phyloP scores from a whole-genome alignment of 495 filamentous ascomycete genomes.

The Penicillium canariense region DNA sequence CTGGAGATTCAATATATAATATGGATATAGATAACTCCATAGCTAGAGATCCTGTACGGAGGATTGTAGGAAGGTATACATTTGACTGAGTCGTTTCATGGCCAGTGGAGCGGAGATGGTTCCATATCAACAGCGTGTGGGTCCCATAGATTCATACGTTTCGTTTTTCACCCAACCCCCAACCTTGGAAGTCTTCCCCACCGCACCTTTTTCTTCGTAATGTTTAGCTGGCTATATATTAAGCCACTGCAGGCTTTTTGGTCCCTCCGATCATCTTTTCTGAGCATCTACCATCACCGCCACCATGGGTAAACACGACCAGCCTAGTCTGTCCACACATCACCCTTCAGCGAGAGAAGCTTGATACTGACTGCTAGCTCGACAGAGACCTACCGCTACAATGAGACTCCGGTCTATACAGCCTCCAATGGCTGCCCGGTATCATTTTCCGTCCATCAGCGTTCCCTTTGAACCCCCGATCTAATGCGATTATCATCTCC shows the following conservation, averaged over 20 bases:
- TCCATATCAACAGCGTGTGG: conserved; percentile 9
- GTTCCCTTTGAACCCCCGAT: not conserved
- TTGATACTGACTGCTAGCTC: not conserved
- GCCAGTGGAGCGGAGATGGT: not conserved
- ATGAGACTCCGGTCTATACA: conserved; percentile 56
- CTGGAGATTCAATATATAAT: not conserved
- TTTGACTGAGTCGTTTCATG: not conserved
- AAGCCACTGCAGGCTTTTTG: not conserved
- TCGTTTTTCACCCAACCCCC: not conserved
- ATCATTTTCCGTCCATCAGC: conserved; percentile 23
- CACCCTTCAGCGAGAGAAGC: not conserved
- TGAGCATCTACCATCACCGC: not conserved
- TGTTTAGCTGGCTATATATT: not conserved
- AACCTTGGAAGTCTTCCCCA: no score
- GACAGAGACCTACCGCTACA: conserved; percentile 47
- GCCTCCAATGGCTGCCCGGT: conserved; percentile 32
- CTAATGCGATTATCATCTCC: conserved; percentile 9
- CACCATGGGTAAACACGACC: conserved; percentile 39
- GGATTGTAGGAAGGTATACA: not conserved
- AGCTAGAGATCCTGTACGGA: no score
- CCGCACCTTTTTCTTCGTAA: not conserved
- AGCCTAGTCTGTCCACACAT: conserved; percentile 27
- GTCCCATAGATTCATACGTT: conserved; percentile 10
- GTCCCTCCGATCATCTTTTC: conserved; percentile 1
- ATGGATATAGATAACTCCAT: not conserved